Conservation (phyloP, 495 filamentous ascomycete species). For the Aspergillus bertholletiae region DNA sequence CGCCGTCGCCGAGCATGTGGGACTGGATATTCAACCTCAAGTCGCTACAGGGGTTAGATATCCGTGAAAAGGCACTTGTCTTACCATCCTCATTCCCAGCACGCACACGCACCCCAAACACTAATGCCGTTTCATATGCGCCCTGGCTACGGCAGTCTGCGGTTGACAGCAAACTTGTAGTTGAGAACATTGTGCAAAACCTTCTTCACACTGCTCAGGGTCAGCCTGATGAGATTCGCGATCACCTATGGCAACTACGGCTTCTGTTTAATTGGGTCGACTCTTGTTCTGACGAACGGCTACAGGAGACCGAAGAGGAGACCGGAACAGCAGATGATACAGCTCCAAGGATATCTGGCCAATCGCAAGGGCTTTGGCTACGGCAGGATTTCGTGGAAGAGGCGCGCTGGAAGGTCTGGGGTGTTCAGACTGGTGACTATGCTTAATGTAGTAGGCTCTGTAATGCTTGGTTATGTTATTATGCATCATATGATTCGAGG, state of each 20-base stretch:
- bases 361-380: constrained; percentile 34
- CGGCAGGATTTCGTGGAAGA: constrained; percentile 41
- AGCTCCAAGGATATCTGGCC: constrained; percentile 21
- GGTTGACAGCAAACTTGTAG: constrained; percentile 72
- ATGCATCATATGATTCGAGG: neutral
- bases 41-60: constrained; percentile 61
- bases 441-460: constrained; percentile 37
- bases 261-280: constrained; percentile 83
- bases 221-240: constrained; percentile 44
- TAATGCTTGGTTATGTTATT: neutral
- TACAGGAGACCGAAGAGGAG: constrained; percentile 20
- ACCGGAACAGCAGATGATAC: constrained; percentile 29
- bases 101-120: constrained; percentile 23
- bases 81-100: constrained; percentile 54
- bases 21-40: constrained; percentile 75
- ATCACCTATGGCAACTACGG: constrained; percentile 70
- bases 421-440: constrained; percentile 60
- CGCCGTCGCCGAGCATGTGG: constrained; percentile 40
- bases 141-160: constrained; percentile 56
- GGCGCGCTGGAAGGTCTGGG: constrained; percentile 45
- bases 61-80: constrained; percentile 72
- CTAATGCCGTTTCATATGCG: constrained; percentile 32
- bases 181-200: constrained; percentile 60
- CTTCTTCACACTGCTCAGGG: constrained; percentile 41
- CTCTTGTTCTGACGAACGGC: constrained; percentile 15